Evolutionary conservation across 768 basidiomycete genomes (phyloP).

Genomic region (Crucibulum laeve): DNA sequence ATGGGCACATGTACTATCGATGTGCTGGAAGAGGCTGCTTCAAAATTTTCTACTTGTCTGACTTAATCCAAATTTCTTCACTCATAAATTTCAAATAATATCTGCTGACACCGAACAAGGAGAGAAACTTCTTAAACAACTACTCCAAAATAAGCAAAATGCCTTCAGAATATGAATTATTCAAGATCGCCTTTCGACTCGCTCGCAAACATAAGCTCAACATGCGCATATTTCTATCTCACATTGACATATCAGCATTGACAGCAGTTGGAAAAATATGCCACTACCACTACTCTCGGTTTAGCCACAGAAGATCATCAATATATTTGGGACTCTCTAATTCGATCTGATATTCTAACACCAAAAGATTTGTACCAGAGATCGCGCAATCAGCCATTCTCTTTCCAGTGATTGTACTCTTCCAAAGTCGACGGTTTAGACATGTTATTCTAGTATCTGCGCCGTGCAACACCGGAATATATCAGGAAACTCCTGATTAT

Average conservation of each 20-base stretch:
- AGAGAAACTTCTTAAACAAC: slow-evolving; percentile 32
- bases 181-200: slow-evolving; percentile 44
- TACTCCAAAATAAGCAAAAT: slow-evolving; percentile 47
- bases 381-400: slow-evolving; percentile 45
- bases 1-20: too few relatives aligned
- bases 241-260: slow-evolving; percentile 57
- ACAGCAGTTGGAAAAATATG: slow-evolving; percentile 49
- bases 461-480: slow-evolving; percentile 51
- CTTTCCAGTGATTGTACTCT: slow-evolving; percentile 57
- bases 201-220: slow-evolving; percentile 41
- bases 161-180: slow-evolving; percentile 63
- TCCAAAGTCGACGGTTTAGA: slow-evolving; percentile 45
- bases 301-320: slow-evolving; percentile 37
- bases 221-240: slow-evolving; percentile 37
- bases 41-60: too few relatives aligned
- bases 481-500: slow-evolving; percentile 54
- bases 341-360: slow-evolving; percentile 56
- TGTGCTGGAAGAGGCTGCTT: too few relatives aligned
- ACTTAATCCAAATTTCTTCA: too few relatives aligned
- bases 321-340: slow-evolving; percentile 60
- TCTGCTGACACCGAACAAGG: slow-evolving; percentile 30
- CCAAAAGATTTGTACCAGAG: slow-evolving; percentile 46
- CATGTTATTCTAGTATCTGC: slow-evolving; percentile 61
- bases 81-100: too few relatives aligned
- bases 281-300: slow-evolving; percentile 36